Conservation (phyloP, 2,329 filamentous ascomycete species). For the Claviceps sp. region DNA sequence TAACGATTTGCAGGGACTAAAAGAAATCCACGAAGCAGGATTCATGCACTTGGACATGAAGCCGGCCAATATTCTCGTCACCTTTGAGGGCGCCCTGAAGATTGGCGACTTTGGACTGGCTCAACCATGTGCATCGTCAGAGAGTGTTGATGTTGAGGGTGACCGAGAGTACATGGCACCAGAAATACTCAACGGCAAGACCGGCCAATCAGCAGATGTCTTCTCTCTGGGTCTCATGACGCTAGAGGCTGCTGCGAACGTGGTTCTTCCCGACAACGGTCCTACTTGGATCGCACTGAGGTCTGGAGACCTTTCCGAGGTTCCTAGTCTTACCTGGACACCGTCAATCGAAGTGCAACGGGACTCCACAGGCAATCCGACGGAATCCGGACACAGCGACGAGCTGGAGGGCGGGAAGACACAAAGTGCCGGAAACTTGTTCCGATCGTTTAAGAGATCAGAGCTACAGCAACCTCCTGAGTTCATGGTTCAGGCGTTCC, state of each 20-base stretch:
- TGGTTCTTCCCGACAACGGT: slow-evolving; percentile 86
- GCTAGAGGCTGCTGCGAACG: slow-evolving; percentile 87
- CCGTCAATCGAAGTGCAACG: slow-evolving; percentile 56
- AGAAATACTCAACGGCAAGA: slow-evolving; percentile 75
- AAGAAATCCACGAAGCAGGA: slow-evolving; percentile 77
- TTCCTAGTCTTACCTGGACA: slow-evolving; percentile 78
- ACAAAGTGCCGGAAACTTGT: slow-evolving; percentile 21
- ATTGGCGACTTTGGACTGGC: slow-evolving; percentile 83
- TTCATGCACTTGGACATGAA: slow-evolving; percentile 81
- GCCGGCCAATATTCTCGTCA: slow-evolving; percentile 72
- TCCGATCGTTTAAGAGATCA: slow-evolving; percentile 34
- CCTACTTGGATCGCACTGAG: slow-evolving; percentile 81
- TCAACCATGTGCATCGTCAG: slow-evolving; percentile 59
- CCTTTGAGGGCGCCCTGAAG: slow-evolving; percentile 68
- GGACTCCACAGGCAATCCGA: slow-evolving; percentile 48
- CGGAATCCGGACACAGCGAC: slow-evolving; percentile 19
- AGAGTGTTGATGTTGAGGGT: slow-evolving; percentile 76
- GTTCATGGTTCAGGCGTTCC: slow-evolving; percentile 73
- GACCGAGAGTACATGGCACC: slow-evolving; percentile 94
- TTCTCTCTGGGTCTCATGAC: slow-evolving; percentile 92
- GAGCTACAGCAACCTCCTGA: slow-evolving; percentile 52
- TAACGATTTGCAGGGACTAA: slow-evolving; percentile 50
- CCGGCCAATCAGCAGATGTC: slow-evolving; percentile 83
- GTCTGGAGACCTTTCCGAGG: slow-evolving; percentile 75
- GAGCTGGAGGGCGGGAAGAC: slow-evolving; percentile 19